Conservation (phyloP, 2,329 filamentous ascomycete species). For the Alternaria triticina region DNA sequence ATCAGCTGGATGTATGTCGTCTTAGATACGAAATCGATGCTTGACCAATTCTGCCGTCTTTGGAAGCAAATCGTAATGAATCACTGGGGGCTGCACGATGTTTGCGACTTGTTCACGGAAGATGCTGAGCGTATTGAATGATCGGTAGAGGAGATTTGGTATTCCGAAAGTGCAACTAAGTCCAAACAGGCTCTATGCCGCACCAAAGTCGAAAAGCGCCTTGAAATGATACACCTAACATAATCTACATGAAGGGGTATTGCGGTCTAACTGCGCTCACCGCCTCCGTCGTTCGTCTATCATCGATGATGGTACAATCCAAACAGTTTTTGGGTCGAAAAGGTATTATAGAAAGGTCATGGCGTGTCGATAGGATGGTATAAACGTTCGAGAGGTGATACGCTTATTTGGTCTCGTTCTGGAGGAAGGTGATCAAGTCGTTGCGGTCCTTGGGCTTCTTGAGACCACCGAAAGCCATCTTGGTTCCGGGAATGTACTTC, state of each 20-base stretch:
- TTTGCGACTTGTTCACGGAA: not conserved
- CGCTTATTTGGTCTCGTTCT: conserved; percentile 72
- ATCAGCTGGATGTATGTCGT: not conserved
- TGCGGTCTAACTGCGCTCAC: conserved; percentile 27
- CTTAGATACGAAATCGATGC: not conserved
- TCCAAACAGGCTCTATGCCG: conserved; percentile 44
- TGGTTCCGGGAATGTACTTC: conserved; percentile 99
- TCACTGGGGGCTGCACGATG: not conserved
- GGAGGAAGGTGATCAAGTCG: conserved; percentile 90
- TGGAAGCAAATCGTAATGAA: not conserved
- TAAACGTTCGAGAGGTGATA: conserved; percentile 25
- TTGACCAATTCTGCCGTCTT: not conserved
- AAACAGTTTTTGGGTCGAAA: conserved; percentile 29
- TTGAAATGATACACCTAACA: conserved; percentile 43
- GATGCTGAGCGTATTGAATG: not conserved
- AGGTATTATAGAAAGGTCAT: conserved; percentile 37
- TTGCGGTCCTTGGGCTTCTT: conserved; percentile 99
- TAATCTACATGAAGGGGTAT: conserved; percentile 44
- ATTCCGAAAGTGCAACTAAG: conserved; percentile 46
- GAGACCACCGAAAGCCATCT: conserved; percentile 99
- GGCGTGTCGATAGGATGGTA: conserved; percentile 25
- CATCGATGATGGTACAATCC: conserved; percentile 48
- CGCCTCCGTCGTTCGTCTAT: conserved; percentile 50
- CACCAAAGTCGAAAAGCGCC: conserved; percentile 42
- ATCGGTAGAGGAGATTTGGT: conserved; percentile 42